Base-by-base conservation (phyloP, 192 early-diverging fungal genomes). In the Backusella liffmaniae region DNA sequence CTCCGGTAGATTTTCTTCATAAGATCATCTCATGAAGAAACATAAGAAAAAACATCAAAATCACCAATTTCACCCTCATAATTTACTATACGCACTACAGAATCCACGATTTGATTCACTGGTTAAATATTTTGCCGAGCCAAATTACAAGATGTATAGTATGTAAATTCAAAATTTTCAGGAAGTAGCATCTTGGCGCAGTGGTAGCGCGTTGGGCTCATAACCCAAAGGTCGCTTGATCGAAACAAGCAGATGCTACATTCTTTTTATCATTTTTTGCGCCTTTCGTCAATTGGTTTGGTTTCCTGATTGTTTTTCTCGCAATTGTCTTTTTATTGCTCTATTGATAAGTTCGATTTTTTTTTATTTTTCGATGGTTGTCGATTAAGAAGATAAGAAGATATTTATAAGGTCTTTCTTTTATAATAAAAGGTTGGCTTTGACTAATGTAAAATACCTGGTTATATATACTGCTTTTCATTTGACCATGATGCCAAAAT, bases 151-250 rank as follows among this genome's bases (percentile, higher is more conserved):
- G 0, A 0, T 49, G 0, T n/a, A 59, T 59, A 59, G 1, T 4
- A 12, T 5, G 0, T 59, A 26, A 23, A 3, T 59, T 59, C 3
- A 3, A 26, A 10, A 23, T 0, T 3, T 59, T 59, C 53, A 59
- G 1, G 7, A 10, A 23, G 7, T 0, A 62, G 56, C 56, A 62
- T 62, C 56, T 62, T 72, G 44, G 70, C 70, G 70, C 70, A 72
- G 70, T 46, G 70, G 70, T 46, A 72, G 70, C 70, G 70, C 70
- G 70, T 49, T 72, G 70, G 70, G 70, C 70, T 44, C 70, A 72
- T 72, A 72, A 72, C 70, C 70, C 70, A 72, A 49, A 72, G 70
- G 70, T 72, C 70, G 70, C 39, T 46, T 39, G 70, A 72, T 72
- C 70, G 70, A 72, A 72, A 72, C 70, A 62, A 62, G 56, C 56